Conservation (phyloP, 768 basidiomycete genomes). For the Multifurca ochricompacta region DNA sequence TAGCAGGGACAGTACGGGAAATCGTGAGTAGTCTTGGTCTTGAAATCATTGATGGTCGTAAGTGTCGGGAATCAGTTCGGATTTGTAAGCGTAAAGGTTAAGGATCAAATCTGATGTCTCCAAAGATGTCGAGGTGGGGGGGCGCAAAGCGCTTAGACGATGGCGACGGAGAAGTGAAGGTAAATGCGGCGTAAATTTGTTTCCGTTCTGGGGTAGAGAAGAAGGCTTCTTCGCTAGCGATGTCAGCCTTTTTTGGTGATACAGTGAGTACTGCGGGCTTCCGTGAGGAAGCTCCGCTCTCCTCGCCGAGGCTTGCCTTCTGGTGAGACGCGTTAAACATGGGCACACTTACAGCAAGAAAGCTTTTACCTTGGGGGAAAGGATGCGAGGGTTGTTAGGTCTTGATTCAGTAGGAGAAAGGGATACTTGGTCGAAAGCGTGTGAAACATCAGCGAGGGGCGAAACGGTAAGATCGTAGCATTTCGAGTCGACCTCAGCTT, state of each 20-base stretch:
- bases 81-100: constrained; percentile 1
- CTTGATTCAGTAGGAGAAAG: constrained; percentile 16
- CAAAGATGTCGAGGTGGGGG: constrained; percentile 21
- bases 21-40: constrained; percentile 13
- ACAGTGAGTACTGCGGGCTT: constrained; percentile 11
- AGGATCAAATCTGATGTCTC: constrained; percentile 20
- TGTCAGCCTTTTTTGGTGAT: constrained; percentile 2
- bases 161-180: constrained; percentile 68
- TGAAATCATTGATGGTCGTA: constrained; percentile 13
- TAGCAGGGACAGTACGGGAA: neutral
- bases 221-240: constrained; percentile 12
- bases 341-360: neutral
- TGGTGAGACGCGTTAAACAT: constrained; percentile 6
- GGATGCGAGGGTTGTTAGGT: neutral
- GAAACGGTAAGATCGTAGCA: constrained; percentile 76
- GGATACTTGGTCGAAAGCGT: constrained; percentile 47
- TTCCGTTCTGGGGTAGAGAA: constrained; percentile 72
- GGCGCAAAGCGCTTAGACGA: constrained; percentile 44
- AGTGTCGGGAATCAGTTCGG: constrained; percentile 8
- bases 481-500: constrained; percentile 57
- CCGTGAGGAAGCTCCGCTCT: constrained; percentile 1
- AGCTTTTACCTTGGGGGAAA: constrained; percentile 12
- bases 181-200: constrained; percentile 65
- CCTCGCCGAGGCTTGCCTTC: constrained; percentile 5
- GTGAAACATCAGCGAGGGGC: constrained; percentile 68